A percentile compares a stretch with the other conserved stretches of the same genome.
These are phyloP conservation scores for Podila clonocystis DNA, from an alignment of 192 early-diverging fungal species.

Conservation along the genomic window DNA sequence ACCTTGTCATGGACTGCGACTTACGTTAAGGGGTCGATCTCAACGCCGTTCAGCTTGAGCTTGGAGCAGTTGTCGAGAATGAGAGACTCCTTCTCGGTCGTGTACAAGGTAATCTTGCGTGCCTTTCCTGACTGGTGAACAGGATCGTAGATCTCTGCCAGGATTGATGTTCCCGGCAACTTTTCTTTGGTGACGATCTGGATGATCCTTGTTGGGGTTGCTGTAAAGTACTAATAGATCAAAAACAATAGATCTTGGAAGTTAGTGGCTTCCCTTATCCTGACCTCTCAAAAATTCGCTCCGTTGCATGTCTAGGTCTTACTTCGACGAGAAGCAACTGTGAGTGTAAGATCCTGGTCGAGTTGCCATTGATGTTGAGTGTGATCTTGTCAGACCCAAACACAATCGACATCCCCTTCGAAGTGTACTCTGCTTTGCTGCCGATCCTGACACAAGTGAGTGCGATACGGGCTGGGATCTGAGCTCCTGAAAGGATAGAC, in stretches of 20 bases:
- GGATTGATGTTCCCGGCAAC: conserved; percentile 19
- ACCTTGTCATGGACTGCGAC: background rate
- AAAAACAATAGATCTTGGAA: background rate
- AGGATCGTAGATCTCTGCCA: conserved; percentile 24
- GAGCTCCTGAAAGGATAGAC: background rate
- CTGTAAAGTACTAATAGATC: conserved; percentile 33
- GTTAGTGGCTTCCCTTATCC: too few relatives aligned
- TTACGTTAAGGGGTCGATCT: conserved; percentile 27
- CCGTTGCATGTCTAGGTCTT: background rate
- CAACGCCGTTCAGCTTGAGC: conserved; percentile 29
- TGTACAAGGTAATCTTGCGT: conserved; percentile 22
- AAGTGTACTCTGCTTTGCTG: conserved; percentile 20
- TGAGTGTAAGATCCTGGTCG: conserved; percentile 21
- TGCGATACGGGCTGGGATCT: conserved; percentile 8
- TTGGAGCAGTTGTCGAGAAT: conserved; percentile 18
- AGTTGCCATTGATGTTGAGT: conserved; percentile 23
- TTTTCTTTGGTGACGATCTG: conserved; percentile 18
- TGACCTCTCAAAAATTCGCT: too few relatives aligned
- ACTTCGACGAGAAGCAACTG: conserved; percentile 29
- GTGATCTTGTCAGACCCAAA: conserved; percentile 31
- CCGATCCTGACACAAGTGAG: conserved; percentile 22
- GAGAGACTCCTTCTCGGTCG: conserved; percentile 12
- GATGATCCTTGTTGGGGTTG: conserved; percentile 15
- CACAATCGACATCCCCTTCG: conserved; percentile 16
- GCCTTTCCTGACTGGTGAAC: conserved; percentile 9